phyloP scores from a whole-genome alignment of 495 filamentous ascomycete genomes.

The Annulohypoxylon maeteangense region DNA sequence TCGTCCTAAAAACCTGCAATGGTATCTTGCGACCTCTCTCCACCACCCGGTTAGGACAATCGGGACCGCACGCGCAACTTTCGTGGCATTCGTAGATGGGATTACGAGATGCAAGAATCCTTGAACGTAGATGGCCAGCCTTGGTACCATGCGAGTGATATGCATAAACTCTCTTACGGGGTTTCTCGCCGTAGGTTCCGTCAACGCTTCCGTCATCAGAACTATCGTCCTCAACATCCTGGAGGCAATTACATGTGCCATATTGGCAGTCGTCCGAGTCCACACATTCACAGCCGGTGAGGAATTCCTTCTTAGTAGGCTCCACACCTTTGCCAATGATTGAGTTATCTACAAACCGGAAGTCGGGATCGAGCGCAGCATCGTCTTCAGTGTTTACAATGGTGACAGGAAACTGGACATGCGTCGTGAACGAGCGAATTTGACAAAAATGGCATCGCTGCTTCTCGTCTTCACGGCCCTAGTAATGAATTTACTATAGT shows the following conservation, averaged over 20 bases:
- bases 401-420: constrained; percentile 53
- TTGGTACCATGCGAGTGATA: constrained; percentile 57
- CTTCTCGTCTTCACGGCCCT: constrained; percentile 45
- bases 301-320: constrained; percentile 59
- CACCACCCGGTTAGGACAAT: constrained; percentile 84
- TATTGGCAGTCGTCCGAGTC: constrained; percentile 60
- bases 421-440: constrained; percentile 58
- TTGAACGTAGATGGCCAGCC: constrained; percentile 55
- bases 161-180: constrained; percentile 52
- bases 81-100: constrained; percentile 87
- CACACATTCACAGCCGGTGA: constrained; percentile 64
- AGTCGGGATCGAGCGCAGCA: constrained; percentile 58
- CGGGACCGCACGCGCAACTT: constrained; percentile 70
- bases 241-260: constrained; percentile 61
- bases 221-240: constrained; percentile 58
- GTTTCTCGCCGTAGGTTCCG: constrained; percentile 3
- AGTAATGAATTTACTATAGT: neutral
- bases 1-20: constrained; percentile 85
- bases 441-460: constrained; percentile 62
- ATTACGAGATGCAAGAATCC: constrained; percentile 62
- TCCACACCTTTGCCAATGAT: constrained; percentile 58
- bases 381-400: constrained; percentile 60
- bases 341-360: constrained; percentile 64
- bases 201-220: constrained; percentile 31
- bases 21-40: constrained; percentile 78